Evolutionary conservation across 345 rosid genomes (phyloP), one percentile per base, ranked within the genome.

Genomic region (Zanthoxylum bungeanum): DNA sequence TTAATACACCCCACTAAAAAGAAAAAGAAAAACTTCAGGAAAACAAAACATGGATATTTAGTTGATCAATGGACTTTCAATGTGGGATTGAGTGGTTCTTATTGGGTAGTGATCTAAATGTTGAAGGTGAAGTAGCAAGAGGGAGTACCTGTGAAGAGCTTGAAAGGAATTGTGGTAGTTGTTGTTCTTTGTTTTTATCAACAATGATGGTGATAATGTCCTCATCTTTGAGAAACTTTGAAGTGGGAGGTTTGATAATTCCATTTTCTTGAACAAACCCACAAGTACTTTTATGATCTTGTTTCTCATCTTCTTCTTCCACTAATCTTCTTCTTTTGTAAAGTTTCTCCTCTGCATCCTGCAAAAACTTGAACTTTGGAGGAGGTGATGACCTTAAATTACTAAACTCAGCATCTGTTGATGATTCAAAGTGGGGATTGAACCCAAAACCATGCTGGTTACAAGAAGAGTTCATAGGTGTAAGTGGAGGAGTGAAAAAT

Each of bases 271-370:
- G 77, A 71, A 27, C 56, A 60, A 40, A 57, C 50, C 65, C 73
- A 49, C 70, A 59, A 3, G 50, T 46, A n/a, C n/a, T n/a, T 21
- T 56, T 80, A 30, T 42, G 69, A 24, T 63, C 66, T 12, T 50
- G 64, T 66, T 44, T 49, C 33, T 55, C 83, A 49, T 72, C 64
- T 60, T 84, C 86, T 71, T 85, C 92, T 81, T 85, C 92, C 80
- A 78, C 64, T 50, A 53, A 39, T 51, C 49, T 81, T 68, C 62
- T 87, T 75, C 71, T n/a, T n/a, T n/a, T 87, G 22, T 75, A 52
- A 40, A 91, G 85, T 69, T 95, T 95, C 82, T 95, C 98, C 80
- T 95, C 99, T 49, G 99, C 99, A 74, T 91, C 97, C 69, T 88
- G 90, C 61, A 95, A 69, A 86, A 95, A 92, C 93, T 88, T 92